phyloP scores from a whole-genome alignment of 2,329 filamentous ascomycete genomes.

The Pezicula rhizophila region DNA sequence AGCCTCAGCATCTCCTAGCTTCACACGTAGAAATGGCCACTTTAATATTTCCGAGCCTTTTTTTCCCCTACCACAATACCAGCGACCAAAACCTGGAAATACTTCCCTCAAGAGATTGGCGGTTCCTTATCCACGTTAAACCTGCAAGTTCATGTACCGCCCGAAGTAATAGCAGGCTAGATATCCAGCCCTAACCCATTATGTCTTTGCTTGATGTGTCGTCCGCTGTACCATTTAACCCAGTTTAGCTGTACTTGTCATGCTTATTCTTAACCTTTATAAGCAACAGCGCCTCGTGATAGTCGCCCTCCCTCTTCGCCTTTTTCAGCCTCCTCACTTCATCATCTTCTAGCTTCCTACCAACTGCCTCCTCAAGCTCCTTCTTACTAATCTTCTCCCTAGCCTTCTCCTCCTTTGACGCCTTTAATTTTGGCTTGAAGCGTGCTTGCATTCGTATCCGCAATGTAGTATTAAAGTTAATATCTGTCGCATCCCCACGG shows the following conservation, averaged over 20 bases:
- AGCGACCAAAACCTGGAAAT: too few relatives aligned
- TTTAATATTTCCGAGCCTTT: too few relatives aligned
- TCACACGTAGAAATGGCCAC: too few relatives aligned
- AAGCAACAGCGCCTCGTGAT: conserved; percentile 80
- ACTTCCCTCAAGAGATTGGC: too few relatives aligned
- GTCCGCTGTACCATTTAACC: background rate
- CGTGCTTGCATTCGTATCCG: conserved; percentile 89
- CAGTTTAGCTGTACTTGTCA: conserved; percentile 64
- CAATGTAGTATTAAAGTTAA: conserved; percentile 64
- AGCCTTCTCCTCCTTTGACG: conserved; percentile 76
- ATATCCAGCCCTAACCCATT: too few relatives aligned
- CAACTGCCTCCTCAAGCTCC: conserved; percentile 77
- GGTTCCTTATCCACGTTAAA: too few relatives aligned
- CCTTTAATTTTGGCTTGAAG: conserved; percentile 80
- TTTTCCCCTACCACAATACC: too few relatives aligned
- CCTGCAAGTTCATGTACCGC: too few relatives aligned
- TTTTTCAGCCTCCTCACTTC: conserved; percentile 80
- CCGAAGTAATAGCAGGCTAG: too few relatives aligned
- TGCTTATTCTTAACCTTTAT: conserved; percentile 90
- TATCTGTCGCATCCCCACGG: conserved; percentile 66
- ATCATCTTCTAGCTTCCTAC: conserved; percentile 70
- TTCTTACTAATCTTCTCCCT: conserved; percentile 78
- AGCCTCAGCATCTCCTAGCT: too few relatives aligned
- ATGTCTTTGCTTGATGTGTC: too few relatives aligned
- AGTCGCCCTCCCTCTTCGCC: conserved; percentile 80